phyloP scores from a whole-genome alignment of 2,329 filamentous ascomycete genomes.

The Hysterium pulicare region DNA sequence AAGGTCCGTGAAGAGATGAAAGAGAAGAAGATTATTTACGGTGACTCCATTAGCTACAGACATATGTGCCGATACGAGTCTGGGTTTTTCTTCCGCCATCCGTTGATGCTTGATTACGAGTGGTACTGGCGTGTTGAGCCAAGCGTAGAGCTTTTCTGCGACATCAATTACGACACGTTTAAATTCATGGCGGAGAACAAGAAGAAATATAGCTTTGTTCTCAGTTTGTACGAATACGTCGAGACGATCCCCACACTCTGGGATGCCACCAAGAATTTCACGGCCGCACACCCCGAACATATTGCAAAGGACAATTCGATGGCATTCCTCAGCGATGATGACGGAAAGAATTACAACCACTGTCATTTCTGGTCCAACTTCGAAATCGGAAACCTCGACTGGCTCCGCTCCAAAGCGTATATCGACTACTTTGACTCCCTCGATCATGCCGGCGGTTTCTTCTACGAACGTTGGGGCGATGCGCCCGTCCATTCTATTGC shows the following conservation, averaged over 20 bases:
- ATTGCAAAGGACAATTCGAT: conserved; percentile 81
- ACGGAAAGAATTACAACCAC: conserved; percentile 88
- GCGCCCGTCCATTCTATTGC: conserved; percentile 98
- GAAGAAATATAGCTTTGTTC: conserved; percentile 97
- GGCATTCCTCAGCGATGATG: conserved; percentile 87
- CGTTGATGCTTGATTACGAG: conserved; percentile 91
- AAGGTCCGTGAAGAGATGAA: conserved; percentile 93
- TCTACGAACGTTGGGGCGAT: conserved; percentile 98
- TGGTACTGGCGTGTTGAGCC: conserved; percentile 99
- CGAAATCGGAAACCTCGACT: conserved; percentile 89
- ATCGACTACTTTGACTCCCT: conserved; percentile 85
- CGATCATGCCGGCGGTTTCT: conserved; percentile 91
- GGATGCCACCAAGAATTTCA: conserved; percentile 94
- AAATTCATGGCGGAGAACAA: conserved; percentile 91
- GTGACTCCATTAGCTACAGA: conserved; percentile 92
- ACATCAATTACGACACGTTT: conserved; percentile 94
- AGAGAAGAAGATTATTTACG: conserved; percentile 94
- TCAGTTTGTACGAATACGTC: conserved; percentile 93
- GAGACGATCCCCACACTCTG: conserved; percentile 96
- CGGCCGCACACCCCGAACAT: conserved; percentile 84
- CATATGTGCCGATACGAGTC: conserved; percentile 99
- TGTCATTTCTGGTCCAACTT: conserved; percentile 99
- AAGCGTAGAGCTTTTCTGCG: conserved; percentile 93
- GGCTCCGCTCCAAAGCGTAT: conserved; percentile 87
- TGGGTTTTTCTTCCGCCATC: conserved; percentile 97